Evolutionary conservation across 1,139 yeast species (phyloP).

Genomic region (Kodamaea arcana): DNA sequence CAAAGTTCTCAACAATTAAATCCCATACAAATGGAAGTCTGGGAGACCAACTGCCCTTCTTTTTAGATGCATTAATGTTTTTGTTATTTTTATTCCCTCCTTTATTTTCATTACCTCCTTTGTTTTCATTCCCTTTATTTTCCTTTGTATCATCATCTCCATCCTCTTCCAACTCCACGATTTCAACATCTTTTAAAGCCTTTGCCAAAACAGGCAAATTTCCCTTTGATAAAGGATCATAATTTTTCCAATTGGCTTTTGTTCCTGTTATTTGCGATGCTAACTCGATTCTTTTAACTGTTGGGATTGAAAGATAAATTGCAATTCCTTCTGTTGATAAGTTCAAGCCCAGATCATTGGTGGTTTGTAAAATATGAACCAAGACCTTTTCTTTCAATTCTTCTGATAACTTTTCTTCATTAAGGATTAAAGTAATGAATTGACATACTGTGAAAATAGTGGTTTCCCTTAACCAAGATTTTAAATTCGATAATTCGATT

Average conservation of each 20-base stretch:
- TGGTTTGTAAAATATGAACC: conserved; percentile 29
- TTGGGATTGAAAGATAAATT: conserved; percentile 52
- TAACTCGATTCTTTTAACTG: conserved; percentile 22
- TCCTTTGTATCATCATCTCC: too few relatives aligned
- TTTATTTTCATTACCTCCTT: too few relatives aligned
- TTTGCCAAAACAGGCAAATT: conserved; percentile 59
- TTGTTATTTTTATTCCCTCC: too few relatives aligned
- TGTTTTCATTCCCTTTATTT: too few relatives aligned
- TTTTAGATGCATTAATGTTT: conserved; percentile 16
- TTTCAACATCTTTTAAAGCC: conserved; percentile 58
- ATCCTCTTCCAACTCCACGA: conserved; percentile 31
- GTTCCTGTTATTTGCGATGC: conserved; percentile 23
- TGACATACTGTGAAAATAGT: conserved; percentile 67
- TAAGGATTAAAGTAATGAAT: conserved; percentile 24
- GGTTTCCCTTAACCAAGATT: conserved; percentile 87
- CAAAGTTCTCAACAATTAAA: conserved; percentile 46
- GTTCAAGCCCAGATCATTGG: conserved; percentile 54
- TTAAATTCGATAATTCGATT: conserved; percentile 56
- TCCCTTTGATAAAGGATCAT: conserved; percentile 68
- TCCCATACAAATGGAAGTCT: conserved; percentile 83
- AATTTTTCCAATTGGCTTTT: conserved; percentile 57
- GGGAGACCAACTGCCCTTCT: conserved; percentile 72
- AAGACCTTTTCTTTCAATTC: conserved; percentile 21
- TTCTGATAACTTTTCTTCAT: conserved; percentile 17
- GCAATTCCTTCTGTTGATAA: conserved; percentile 81